Evolutionary conservation across 768 basidiomycete species (phyloP), one percentile per base, ranked within the genome.

Genomic region (Russula griseocarnosa): DNA sequence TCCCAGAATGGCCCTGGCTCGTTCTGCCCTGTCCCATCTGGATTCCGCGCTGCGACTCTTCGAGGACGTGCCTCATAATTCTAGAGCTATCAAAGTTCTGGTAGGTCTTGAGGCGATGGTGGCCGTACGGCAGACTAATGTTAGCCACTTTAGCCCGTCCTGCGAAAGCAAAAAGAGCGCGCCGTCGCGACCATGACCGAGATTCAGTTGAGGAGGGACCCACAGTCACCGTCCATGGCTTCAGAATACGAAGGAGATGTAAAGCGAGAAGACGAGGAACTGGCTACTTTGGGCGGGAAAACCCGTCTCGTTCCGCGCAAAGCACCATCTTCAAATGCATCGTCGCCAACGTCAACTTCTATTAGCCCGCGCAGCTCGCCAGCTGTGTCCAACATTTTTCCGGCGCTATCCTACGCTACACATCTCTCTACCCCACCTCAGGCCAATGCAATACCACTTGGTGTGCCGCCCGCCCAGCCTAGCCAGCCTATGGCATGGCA

Each of bases 11-110:
- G 82, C 82, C 9, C 72, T 89, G 16, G 82, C 87, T 7, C 84
- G 81, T 1, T 86, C 86, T 60, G 86, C 87, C 3, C 72, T 86
- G n/a, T 82, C 83, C 3, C 83, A 87, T 70, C 73, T 89, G n/a
- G 86, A 87, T 55, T 80, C 82, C 1, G 86, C 85, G 0, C 79
- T 78, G 66, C 79, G 78, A 60, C 72, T 88, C 13, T 88, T 88
- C 69, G 74, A 78, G 46, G 77, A 77, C 36, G 83, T 86, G 3
- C 77, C 81, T 4, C 80, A 84, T 67, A 79, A 75, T 55, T 71
- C 81, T 7, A 78, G 83, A 44, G 83, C 83, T 14, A 76, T 77
- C 16, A 86, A 84, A 70, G 84, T 88, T 36, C 71, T 88, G 66
- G 86, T 85, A 60, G 58, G 82, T 77, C 28, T n/a, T 60, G 30